Percentiles rank a stretch among this genome's conserved stretches.
phyloP scores from a whole-genome alignment of 129 eudicot species.

The Artemisia tridentata region DNA sequence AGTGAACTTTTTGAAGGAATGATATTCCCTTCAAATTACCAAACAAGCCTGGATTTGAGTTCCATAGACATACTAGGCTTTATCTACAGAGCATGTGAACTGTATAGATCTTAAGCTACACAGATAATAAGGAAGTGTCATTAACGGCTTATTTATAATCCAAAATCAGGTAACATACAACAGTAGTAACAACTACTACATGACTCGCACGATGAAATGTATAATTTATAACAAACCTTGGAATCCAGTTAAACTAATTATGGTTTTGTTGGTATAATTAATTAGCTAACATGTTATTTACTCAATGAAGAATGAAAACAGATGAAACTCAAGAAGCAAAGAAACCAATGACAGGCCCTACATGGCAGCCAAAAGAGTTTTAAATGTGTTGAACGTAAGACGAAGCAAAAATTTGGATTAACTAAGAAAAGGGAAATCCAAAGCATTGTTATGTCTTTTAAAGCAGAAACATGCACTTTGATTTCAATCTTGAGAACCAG shows the following conservation, averaged over 20 bases:
- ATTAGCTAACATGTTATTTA: background rate
- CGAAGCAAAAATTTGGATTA: background rate
- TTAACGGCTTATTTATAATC: background rate
- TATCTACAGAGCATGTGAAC: background rate
- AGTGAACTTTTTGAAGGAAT: too few species aligned
- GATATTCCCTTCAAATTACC: too few species aligned
- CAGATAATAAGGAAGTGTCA: background rate
- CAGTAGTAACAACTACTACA: background rate
- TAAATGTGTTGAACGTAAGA: too few species aligned
- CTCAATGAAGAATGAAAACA: background rate
- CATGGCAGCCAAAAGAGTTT: background rate
- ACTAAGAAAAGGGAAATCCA: conserved; percentile 1
- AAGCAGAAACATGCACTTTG: background rate
- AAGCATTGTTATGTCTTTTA: conserved; percentile 12
- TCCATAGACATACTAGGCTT: background rate
- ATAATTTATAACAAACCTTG: background rate
- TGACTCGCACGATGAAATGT: conserved; percentile 1
- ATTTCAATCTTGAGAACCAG: background rate
- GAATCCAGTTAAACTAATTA: background rate
- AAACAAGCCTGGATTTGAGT: background rate
- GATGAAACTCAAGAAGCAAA: conserved; percentile 9
- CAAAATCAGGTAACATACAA: background rate
- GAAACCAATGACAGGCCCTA: conserved; percentile 6
- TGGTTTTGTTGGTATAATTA: too few species aligned
- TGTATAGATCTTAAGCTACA: background rate